Evolutionary conservation across 306 rosid species (phyloP).

Genomic region (Rosa rugosa): DNA sequence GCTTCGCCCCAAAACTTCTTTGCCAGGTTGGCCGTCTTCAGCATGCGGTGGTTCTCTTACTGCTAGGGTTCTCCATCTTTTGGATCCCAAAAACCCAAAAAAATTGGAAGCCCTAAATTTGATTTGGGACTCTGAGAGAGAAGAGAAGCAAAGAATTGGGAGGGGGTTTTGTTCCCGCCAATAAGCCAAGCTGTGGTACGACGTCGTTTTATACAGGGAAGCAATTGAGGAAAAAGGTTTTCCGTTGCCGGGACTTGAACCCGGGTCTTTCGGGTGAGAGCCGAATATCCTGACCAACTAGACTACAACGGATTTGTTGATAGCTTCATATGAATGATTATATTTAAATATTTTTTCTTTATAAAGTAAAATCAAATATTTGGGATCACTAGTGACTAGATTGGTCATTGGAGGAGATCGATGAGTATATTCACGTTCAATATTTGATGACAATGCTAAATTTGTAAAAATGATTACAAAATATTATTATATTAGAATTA

Average conservation of each 20-base stretch:
- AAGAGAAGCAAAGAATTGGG: neutral
- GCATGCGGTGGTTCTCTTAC: slow-evolving; percentile 28
- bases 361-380: too few relatives aligned
- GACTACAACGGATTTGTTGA: slow-evolving; percentile 11
- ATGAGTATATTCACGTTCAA: too few relatives aligned
- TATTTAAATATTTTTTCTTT: too few relatives aligned
- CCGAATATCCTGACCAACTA: slow-evolving; percentile 23
- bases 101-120: slow-evolving; percentile 20
- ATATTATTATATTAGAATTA: too few relatives aligned
- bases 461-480: too few relatives aligned
- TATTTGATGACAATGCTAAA: too few relatives aligned
- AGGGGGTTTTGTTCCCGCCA: slow-evolving; percentile 16
- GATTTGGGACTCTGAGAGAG: neutral
- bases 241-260: slow-evolving; percentile 18
- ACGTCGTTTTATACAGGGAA: neutral
- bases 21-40: too few relatives aligned
- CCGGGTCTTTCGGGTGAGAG: slow-evolving; percentile 25
- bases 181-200: neutral
- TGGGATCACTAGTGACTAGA: too few relatives aligned
- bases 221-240: neutral
- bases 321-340: too few relatives aligned
- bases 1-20: too few relatives aligned
- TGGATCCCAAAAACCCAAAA: neutral
- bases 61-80: slow-evolving; percentile 46
- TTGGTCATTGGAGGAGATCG: too few relatives aligned